A percentile compares a stretch with the other conserved stretches of the same genome.
Evolutionary conservation across 2,329 filamentous ascomycete species (phyloP).

Genomic region (Endocalyx cinctus): DNA sequence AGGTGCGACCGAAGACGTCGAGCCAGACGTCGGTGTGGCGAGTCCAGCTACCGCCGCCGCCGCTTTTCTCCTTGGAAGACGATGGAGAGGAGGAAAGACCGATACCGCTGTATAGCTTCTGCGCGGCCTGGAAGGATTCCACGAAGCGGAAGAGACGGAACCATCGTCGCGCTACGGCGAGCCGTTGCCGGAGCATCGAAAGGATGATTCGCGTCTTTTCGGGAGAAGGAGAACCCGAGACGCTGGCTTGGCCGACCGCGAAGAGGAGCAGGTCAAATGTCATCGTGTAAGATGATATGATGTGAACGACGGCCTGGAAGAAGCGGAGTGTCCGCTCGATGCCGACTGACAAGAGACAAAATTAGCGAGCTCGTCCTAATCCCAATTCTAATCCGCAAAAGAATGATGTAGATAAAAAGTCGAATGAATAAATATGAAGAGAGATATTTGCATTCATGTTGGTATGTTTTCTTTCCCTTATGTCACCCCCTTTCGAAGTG

Average conservation of each 20-base stretch:
- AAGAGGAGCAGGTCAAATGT: conserved; percentile 31
- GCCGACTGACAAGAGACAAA: conserved; percentile 41
- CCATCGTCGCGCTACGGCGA: conserved; percentile 53
- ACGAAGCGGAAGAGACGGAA: conserved; percentile 67
- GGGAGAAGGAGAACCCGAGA: no score
- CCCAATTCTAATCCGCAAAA: no score
- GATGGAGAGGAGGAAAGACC: conserved; percentile 13
- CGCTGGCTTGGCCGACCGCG: conserved; percentile 6
- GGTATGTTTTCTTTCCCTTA: no score
- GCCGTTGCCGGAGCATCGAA: conserved; percentile 31
- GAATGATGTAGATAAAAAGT: no score
- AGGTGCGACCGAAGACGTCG: conserved; percentile 52
- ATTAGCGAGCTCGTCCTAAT: conserved; percentile 3
- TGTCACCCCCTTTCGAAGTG: no score
- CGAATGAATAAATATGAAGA: no score
- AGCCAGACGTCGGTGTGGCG: conserved; percentile 37
- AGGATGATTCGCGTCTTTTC: conserved; percentile 28
- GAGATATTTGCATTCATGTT: no score
- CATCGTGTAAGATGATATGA: conserved; percentile 41
- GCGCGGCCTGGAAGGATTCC: conserved; percentile 51
- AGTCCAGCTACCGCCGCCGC: conserved; percentile 15
- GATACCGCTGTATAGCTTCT: conserved; percentile 32
- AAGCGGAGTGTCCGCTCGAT: conserved; percentile 58
- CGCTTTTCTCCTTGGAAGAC: conserved; percentile 2
- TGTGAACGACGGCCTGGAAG: conserved; percentile 46